These are phyloP conservation scores for Xylariales sp. DNA, from an alignment of 2,329 filamentous ascomycete genomes.

Conservation along the genomic window DNA sequence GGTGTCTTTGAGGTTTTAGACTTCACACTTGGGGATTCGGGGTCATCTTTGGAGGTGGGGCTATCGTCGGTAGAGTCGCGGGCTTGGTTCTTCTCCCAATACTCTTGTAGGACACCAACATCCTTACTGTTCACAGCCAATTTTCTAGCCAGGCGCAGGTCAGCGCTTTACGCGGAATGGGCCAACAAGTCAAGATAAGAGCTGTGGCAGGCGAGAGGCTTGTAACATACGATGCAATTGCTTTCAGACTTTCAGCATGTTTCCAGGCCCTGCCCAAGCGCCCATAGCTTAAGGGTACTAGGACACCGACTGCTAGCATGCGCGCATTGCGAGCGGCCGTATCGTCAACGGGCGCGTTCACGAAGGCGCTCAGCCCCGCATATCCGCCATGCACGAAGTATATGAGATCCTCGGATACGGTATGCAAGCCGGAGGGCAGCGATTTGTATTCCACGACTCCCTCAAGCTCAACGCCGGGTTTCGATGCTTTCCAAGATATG, in stretches of 20 bases:
- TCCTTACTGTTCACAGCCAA: conserved; percentile 74
- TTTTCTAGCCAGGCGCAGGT: conserved; percentile 53
- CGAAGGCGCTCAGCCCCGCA: conserved; percentile 91
- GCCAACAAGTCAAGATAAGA: not conserved
- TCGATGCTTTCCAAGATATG: conserved; percentile 85
- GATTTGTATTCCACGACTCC: conserved; percentile 96
- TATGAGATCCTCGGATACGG: conserved; percentile 86
- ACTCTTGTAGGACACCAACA: conserved; percentile 75
- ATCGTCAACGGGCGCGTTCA: conserved; percentile 83
- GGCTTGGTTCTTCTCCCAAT: conserved; percentile 76
- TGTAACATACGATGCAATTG: conserved; percentile 73
- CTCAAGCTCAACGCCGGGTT: conserved; percentile 78
- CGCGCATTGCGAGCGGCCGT: conserved; percentile 83
- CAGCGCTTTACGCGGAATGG: conserved; percentile 13
- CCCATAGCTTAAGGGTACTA: conserved; percentile 88
- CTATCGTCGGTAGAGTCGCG: conserved; percentile 54
- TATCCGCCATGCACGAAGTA: conserved; percentile 91
- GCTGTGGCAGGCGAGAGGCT: not conserved
- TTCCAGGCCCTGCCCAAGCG: conserved; percentile 89
- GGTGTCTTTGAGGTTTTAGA: conserved; percentile 53
- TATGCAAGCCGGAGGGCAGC: conserved; percentile 90
- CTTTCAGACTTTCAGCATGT: conserved; percentile 81
- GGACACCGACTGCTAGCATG: conserved; percentile 90
- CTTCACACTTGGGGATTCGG: conserved; percentile 63
- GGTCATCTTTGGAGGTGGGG: conserved; percentile 55